Evolutionary conservation across 140 eudicot genomes (phyloP), one percentile per base, ranked within the genome.

Genomic region (Anethum foeniculum): DNA sequence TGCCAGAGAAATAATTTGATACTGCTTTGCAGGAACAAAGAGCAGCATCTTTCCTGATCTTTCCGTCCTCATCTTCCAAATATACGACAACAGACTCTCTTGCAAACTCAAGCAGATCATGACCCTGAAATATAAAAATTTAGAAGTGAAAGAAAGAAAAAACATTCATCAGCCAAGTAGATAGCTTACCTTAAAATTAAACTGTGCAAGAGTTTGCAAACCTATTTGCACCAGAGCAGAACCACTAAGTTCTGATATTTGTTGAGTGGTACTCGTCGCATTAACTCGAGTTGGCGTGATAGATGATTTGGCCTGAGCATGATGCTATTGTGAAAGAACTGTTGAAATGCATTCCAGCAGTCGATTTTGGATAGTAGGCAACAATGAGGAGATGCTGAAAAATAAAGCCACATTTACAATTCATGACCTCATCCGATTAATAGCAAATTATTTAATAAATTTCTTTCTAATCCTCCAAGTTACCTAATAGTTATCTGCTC

Each of bases 31-130:
- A 95, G 91, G 97, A 92, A 84, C 97, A 92, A 79, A 95, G 89
- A 1, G 99, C 97, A 86, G 99, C 99, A 68, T 90, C 97, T 86
- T 91, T 95, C 64, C 99, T 82, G 82, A 97, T 95, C 38, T 87
- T 88, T 78, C 93, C 97, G 88, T 92, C 99, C 80, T 95, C 97
- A 81, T 95, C 97, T 88, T 95, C 99, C 79, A 95, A 77, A 88
- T 92, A 95, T 43, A 87, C 56, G 62, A 92, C 87, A 60, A 92
- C 96, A 16, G 96, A 92, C 78, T 90, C 97, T 80, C 95, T 90
- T 54, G 97, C 93, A 88, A 94, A 90, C 84, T 92, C 95, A 47
- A 94, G 97, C 76, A 94, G 97, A 88, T 94, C 91, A 74, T 92
- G 98, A 71, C 97, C 98, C 98, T 94, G 72, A 36, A 77, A 49